A percentile compares a stretch with the other conserved stretches of the same genome.
These are phyloP conservation scores for Heliamphora pulchella DNA, from an alignment of 179 eudicot species.

Conservation along the genomic window DNA sequence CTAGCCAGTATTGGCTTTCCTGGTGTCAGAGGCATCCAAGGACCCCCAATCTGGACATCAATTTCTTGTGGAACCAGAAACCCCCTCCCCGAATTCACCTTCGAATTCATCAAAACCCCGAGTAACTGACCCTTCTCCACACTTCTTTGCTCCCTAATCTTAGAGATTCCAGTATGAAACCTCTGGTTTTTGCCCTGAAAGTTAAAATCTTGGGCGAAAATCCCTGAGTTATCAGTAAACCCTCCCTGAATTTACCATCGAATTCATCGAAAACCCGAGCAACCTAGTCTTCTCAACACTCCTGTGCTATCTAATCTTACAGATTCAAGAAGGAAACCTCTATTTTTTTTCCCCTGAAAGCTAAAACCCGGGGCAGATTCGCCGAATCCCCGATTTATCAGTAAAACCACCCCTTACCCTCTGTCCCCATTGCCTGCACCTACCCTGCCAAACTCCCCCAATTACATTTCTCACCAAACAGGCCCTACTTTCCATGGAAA, in stretches of 20 bases:
- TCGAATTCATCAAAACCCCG: background rate
- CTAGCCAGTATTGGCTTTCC: slow-evolving; percentile 15
- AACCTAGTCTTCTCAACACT: background rate
- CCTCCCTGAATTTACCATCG: background rate
- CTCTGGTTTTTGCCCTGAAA: background rate
- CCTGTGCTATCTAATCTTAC: background rate
- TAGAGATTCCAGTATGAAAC: background rate
- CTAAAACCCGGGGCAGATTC: background rate
- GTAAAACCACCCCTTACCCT: background rate
- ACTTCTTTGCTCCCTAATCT: background rate
- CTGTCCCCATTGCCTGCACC: slow-evolving; percentile 14
- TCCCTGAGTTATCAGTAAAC: background rate
- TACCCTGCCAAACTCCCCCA: slow-evolving; percentile 15
- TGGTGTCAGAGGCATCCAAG: slow-evolving; percentile 29
- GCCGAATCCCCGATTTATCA: background rate
- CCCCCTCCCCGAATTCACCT: slow-evolving; percentile 30
- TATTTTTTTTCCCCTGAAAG: background rate
- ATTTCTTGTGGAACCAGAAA: slow-evolving; percentile 16
- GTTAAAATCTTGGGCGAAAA: background rate
- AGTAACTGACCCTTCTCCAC: background rate
- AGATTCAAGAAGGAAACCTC: slow-evolving; percentile 7
- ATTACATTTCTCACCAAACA: slow-evolving; percentile 17
- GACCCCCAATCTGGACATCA: slow-evolving; percentile 22
- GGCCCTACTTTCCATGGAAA: slow-evolving; percentile 5
- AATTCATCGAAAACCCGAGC: background rate